phyloP scores from a whole-genome alignment of 495 filamentous ascomycete genomes.

The Daldinia loculata region DNA sequence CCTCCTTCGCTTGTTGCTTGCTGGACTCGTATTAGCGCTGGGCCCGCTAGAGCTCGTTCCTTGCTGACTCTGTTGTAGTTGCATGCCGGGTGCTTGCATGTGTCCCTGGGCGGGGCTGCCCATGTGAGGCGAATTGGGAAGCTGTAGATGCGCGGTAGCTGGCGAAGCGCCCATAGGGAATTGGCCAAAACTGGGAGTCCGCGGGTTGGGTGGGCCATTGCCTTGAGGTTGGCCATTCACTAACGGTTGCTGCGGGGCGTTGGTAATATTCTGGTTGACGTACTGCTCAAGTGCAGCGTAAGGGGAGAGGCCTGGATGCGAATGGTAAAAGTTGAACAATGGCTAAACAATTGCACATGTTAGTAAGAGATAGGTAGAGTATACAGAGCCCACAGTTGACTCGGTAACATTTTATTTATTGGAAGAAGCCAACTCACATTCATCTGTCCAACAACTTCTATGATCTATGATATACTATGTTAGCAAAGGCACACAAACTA shows the following conservation, averaged over 20 bases:
- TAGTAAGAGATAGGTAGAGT: slow-evolving; percentile 6
- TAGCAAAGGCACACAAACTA: background rate
- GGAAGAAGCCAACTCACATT: slow-evolving; percentile 46
- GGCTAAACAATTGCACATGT: slow-evolving; percentile 44
- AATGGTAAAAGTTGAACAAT: slow-evolving; percentile 68
- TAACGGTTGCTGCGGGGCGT: slow-evolving; percentile 35
- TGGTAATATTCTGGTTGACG: slow-evolving; percentile 53
- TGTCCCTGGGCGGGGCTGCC: slow-evolving; percentile 66
- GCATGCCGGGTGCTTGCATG: slow-evolving; percentile 73
- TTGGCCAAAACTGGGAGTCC: slow-evolving; percentile 60
- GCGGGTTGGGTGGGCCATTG: slow-evolving; percentile 44
- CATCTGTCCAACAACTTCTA: slow-evolving; percentile 80
- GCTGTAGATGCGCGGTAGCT: slow-evolving; percentile 60
- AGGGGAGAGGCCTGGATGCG: slow-evolving; percentile 65
- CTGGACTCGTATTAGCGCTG: slow-evolving; percentile 87
- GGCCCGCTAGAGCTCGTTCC: slow-evolving; percentile 73
- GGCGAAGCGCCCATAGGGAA: slow-evolving; percentile 65
- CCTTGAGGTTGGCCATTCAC: slow-evolving; percentile 55
- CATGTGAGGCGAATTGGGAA: slow-evolving; percentile 68
- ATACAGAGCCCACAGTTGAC: too few relatives aligned
- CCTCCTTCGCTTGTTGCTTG: slow-evolving; percentile 77
- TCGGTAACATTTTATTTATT: too few relatives aligned
- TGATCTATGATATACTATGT: slow-evolving; percentile 58
- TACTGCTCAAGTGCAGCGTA: slow-evolving; percentile 70
- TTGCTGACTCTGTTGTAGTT: slow-evolving; percentile 75